Evolutionary conservation across 2,329 filamentous ascomycete species (phyloP).

Genomic region (Penicillium sp.): DNA sequence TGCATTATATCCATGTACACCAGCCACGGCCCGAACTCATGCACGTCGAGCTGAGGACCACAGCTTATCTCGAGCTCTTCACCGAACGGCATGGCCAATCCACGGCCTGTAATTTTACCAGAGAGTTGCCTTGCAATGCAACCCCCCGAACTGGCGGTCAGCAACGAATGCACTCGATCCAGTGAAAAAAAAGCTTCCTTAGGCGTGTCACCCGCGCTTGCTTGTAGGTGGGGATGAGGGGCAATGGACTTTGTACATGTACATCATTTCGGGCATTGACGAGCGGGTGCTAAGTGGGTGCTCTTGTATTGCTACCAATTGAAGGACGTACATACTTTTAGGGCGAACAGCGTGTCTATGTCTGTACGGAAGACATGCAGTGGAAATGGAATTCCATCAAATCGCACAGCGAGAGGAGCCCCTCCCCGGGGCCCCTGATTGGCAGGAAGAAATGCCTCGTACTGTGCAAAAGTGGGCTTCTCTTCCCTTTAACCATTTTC

Average conservation of each 20-base stretch:
- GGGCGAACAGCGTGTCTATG: not conserved
- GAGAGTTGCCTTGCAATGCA: not conserved
- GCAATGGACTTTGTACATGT: not conserved
- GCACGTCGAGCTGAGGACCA: slow-evolving; percentile 11
- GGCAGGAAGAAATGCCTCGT: slow-evolving; percentile 22
- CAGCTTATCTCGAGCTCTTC: slow-evolving; percentile 12
- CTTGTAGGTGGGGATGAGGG: slow-evolving; percentile 1
- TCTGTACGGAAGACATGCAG: too few species aligned
- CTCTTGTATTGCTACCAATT: not conserved
- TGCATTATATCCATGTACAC: not conserved
- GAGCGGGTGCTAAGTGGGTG: not conserved
- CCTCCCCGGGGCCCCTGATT: slow-evolving; percentile 8
- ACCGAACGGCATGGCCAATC: not conserved
- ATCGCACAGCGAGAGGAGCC: not conserved
- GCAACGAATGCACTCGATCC: not conserved
- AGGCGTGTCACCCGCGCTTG: slow-evolving; percentile 4
- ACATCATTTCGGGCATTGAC: not conserved
- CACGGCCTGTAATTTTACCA: not conserved
- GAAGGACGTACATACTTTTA: not conserved
- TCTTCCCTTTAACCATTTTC: not conserved
- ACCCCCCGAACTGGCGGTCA: slow-evolving; percentile 18
- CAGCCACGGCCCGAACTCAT: not conserved
- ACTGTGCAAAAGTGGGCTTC: not conserved
- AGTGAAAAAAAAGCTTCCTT: slow-evolving; percentile 1
- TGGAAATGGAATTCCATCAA: too few species aligned